These are phyloP conservation scores for Meyerozyma athensensis DNA, from an alignment of 1,139 yeast genomes.

Conservation along the genomic window DNA sequence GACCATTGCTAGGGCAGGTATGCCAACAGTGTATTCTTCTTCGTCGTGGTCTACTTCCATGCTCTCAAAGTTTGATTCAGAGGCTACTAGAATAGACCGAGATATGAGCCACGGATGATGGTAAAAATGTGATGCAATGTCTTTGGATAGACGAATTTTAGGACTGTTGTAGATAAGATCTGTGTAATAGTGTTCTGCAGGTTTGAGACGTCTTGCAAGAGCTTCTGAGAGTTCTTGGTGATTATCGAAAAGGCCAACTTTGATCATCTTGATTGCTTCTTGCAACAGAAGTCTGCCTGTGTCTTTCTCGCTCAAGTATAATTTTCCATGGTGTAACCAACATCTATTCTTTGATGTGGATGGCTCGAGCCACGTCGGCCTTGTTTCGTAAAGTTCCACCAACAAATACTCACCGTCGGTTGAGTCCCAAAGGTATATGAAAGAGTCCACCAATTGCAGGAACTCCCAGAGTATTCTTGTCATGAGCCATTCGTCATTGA, in stretches of 20 bases:
- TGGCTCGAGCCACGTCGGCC: background rate
- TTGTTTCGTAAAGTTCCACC: background rate
- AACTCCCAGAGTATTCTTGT: background rate
- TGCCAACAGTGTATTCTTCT: background rate
- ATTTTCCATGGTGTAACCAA: background rate
- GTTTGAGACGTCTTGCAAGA: background rate
- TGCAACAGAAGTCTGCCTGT: background rate
- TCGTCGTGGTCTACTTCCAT: background rate
- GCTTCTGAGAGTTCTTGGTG: background rate
- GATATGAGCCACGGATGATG: background rate
- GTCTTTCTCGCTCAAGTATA: background rate
- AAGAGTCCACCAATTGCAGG: background rate
- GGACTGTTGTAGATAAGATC: background rate
- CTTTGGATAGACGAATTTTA: background rate
- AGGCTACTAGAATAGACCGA: background rate
- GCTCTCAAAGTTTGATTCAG: background rate
- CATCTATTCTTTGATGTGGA: background rate
- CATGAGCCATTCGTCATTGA: constrained; percentile 1
- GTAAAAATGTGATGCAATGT: background rate
- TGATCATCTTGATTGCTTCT: constrained; percentile 1
- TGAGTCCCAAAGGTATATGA: constrained; percentile 1
- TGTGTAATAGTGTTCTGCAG: background rate
- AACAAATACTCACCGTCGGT: constrained; percentile 1
- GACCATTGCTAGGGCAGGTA: background rate
- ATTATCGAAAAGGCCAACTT: background rate